Conservation (phyloP, 1,139 yeast species). For the Suhomyces guaymorum region DNA sequence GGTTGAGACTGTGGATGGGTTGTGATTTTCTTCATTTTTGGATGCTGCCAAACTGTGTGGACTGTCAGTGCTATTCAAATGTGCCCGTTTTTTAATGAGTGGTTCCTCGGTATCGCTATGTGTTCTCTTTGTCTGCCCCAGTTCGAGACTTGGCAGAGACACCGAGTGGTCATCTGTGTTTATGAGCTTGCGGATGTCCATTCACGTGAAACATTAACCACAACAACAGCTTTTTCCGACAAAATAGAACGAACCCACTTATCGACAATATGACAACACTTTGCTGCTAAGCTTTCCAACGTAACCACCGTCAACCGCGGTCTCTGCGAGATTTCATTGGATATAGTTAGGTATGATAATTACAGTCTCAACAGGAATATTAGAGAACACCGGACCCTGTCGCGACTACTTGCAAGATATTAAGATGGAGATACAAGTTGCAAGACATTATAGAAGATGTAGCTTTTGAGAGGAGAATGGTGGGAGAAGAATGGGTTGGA, state of each 20-base stretch:
- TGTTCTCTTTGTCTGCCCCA: conserved; percentile 5
- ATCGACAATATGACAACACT: too few relatives aligned
- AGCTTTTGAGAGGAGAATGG: too few relatives aligned
- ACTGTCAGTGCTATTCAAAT: background rate
- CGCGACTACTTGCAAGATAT: background rate
- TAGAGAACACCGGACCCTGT: conserved; percentile 8
- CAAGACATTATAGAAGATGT: too few relatives aligned
- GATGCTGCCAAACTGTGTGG: too few relatives aligned
- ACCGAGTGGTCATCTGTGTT: conserved; percentile 4
- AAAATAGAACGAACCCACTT: too few relatives aligned
- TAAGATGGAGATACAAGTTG: too few relatives aligned
- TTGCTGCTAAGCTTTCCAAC: too few relatives aligned
- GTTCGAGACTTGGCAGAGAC: conserved; percentile 9
- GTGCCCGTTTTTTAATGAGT: background rate
- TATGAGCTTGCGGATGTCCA: conserved; percentile 11
- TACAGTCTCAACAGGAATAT: conserved; percentile 8
- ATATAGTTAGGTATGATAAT: conserved; percentile 13
- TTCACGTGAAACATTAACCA: too few relatives aligned
- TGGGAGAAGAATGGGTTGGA: too few relatives aligned
- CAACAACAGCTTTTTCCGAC: too few relatives aligned
- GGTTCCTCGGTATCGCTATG: background rate
- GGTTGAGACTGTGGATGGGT: background rate
- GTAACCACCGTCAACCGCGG: conserved; percentile 9
- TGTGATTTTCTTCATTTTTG: background rate
- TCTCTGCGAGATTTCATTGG: conserved; percentile 12